These are phyloP conservation scores for Omphalotus olearius DNA, from an alignment of 1,284 basidiomycete genomes.

Conservation along the genomic window DNA sequence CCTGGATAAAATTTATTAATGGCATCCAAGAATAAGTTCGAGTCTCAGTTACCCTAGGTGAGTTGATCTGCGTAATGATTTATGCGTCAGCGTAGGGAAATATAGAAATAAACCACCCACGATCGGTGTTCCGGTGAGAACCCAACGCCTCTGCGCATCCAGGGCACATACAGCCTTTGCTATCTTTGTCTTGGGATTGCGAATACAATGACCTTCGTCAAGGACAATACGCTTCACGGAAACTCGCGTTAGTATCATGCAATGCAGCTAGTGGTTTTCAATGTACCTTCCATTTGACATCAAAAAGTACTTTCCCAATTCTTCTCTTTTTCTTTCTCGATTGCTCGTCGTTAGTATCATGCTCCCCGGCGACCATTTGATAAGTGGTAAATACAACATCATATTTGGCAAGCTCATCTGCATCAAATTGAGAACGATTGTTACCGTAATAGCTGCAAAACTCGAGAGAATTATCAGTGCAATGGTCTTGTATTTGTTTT, in stretches of 20 bases:
- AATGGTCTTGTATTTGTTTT: conserved; percentile 81
- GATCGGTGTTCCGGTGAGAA: conserved; percentile 83
- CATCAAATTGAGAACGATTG: conserved; percentile 49
- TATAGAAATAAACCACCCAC: conserved; percentile 38
- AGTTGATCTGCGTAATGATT: conserved; percentile 61
- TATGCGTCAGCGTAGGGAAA: conserved; percentile 4
- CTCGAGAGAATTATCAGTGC: conserved; percentile 50
- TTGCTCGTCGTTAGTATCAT: conserved; percentile 28
- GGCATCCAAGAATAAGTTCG: background rate
- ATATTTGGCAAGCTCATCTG: conserved; percentile 58
- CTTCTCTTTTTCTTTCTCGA: conserved; percentile 55
- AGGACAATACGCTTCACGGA: conserved; percentile 68
- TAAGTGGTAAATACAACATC: conserved; percentile 93
- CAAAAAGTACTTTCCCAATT: conserved; percentile 52
- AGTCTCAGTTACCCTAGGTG: conserved; percentile 47
- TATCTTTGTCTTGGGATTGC: conserved; percentile 85
- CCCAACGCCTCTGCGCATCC: conserved; percentile 74
- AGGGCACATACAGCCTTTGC: conserved; percentile 67
- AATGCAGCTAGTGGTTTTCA: background rate
- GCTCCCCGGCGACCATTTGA: conserved; percentile 61
- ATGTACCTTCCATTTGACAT: conserved; percentile 75
- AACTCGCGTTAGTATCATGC: background rate
- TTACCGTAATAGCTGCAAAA: conserved; percentile 70
- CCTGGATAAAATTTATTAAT: conserved; percentile 36
- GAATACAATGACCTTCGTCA: conserved; percentile 85